Conservation (phyloP, 805 yeast genomes). For the Wickerhamiella nectarea region DNA sequence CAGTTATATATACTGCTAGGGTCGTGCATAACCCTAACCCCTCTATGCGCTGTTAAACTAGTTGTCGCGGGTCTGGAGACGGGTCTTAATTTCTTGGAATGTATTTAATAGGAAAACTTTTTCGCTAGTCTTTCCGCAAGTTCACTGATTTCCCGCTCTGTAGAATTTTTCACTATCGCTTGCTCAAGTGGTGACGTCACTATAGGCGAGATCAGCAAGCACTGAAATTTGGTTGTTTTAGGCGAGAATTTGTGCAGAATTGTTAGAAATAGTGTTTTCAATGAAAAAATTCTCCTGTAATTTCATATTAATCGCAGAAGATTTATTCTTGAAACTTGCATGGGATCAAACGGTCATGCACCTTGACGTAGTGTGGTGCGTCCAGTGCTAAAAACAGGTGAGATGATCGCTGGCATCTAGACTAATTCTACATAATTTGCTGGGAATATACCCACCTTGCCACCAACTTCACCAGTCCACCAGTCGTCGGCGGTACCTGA, state of each 20-base stretch:
- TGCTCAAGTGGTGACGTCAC: background rate
- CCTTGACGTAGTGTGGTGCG: background rate
- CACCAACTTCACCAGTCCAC: conserved; percentile 93
- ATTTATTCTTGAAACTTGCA: no score
- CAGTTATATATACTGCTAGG: background rate
- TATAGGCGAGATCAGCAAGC: no score
- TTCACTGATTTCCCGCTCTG: background rate
- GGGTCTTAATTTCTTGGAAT: background rate
- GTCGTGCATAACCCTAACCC: background rate
- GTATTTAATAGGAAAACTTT: background rate
- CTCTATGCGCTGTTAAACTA: background rate
- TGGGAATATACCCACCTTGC: conserved; percentile 85
- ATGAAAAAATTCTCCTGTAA: no score
- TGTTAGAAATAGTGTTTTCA: no score
- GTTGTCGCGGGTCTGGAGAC: background rate
- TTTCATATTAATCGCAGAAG: no score
- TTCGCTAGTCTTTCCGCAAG: background rate
- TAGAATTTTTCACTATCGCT: background rate
- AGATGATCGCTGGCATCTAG: conserved; percentile 26
- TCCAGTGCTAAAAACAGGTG: background rate
- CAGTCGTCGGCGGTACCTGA: conserved; percentile 87
- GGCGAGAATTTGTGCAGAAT: no score
- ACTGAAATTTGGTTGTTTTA: no score
- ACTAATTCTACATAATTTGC: conserved; percentile 88
- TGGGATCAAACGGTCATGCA: background rate